These are phyloP conservation scores for Marchantia polymorpha DNA, from an alignment of 225 moss, liverwort and hornwort genomes.

Conservation along the genomic window DNA sequence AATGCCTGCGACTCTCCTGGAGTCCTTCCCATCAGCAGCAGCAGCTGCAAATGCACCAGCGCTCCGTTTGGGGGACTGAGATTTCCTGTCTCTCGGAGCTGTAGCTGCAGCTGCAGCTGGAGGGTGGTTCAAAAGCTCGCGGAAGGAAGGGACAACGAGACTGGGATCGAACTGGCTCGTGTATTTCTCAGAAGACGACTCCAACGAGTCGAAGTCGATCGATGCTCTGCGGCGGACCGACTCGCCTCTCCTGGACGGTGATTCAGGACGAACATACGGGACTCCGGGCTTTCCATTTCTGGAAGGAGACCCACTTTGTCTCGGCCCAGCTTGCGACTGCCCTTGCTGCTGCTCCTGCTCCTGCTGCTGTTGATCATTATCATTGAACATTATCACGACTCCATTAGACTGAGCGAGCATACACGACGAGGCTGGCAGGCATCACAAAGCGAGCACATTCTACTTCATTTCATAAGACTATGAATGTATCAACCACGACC, in stretches of 20 bases:
- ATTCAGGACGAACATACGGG: background rate
- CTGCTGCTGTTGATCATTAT: background rate
- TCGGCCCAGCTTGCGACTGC: background rate
- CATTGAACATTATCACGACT: background rate
- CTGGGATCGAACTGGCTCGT: background rate
- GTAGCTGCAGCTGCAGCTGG: background rate
- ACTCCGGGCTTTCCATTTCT: background rate
- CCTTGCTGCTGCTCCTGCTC: no score
- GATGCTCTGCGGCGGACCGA: slow-evolving; percentile 19
- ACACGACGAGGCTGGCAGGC: no score
- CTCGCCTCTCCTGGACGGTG: slow-evolving; percentile 3
- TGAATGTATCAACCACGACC: no score
- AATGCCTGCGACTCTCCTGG: no score
- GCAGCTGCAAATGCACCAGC: background rate
- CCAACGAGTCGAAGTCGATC: slow-evolving; percentile 9
- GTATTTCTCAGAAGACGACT: background rate
- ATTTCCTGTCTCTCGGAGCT: background rate
- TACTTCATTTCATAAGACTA: no score
- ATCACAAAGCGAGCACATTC: no score
- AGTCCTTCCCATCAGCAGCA: background rate
- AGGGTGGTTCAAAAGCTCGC: background rate
- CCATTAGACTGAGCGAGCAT: no score
- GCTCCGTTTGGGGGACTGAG: background rate
- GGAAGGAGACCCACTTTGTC: background rate
- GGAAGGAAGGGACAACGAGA: background rate